These are phyloP conservation scores for Xylaria hypoxylon DNA, from an alignment of 2,329 filamentous ascomycete genomes.

Conservation along the genomic window DNA sequence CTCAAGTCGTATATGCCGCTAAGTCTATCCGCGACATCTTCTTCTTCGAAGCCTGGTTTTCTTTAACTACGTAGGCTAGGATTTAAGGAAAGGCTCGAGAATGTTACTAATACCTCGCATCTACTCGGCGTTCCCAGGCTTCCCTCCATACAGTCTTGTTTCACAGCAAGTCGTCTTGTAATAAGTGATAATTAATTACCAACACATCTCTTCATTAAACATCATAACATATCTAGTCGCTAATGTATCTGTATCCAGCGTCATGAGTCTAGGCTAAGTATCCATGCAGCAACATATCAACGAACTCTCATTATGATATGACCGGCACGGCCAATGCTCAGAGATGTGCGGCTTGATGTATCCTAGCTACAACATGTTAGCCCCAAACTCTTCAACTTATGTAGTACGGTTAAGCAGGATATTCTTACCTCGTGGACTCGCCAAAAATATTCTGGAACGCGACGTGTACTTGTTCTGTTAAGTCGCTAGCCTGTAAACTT, in stretches of 20 bases:
- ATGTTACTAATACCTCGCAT: neutral
- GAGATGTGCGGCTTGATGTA: slow-evolving; percentile 21
- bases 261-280: neutral
- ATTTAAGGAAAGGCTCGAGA: neutral
- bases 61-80: neutral
- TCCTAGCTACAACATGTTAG: slow-evolving; percentile 30
- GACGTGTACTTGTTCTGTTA: slow-evolving; percentile 88
- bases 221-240: neutral
- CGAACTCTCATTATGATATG: neutral
- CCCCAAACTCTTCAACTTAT: neutral
- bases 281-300: neutral
- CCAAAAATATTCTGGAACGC: slow-evolving; percentile 86
- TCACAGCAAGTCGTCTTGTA: neutral
- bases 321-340: neutral
- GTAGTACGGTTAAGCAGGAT: slow-evolving; percentile 10
- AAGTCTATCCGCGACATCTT: too few species aligned
- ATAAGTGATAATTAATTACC: neutral
- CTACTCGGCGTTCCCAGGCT: neutral
- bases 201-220: slow-evolving; percentile 5
- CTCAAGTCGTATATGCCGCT: too few species aligned
- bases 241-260: neutral
- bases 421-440: slow-evolving; percentile 58
- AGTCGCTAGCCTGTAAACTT: slow-evolving; percentile 89
- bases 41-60: too few species aligned
- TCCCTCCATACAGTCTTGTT: slow-evolving; percentile 26